Base-by-base conservation (phyloP, 345 rosid species). In the Heritiera fomes region DNA sequence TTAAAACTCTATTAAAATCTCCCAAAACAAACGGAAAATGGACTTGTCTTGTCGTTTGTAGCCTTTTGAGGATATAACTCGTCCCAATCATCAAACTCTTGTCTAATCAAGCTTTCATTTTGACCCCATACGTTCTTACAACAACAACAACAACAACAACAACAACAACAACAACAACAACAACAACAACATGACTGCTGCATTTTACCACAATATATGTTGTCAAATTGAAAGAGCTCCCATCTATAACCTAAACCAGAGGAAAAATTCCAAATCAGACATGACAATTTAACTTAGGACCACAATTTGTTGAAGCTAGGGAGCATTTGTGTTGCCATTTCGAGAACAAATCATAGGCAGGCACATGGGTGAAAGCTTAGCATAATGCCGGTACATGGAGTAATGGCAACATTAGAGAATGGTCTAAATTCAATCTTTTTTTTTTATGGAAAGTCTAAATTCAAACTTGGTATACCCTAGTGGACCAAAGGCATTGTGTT, bases 241-340 rank as follows among this genome's bases (percentile, higher is more conserved):
- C 32, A 59, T 58, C 30, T 58, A 12, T 50, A 34, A 63, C 11
- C 72, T 11, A 41, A 67, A 67, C 72, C 72, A 67, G 71, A 66
- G 32, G 55, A 50, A 11, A 12, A 41, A 41, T 28, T 61, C 40
- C 65, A 56, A 28, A 61, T 28, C 38, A 61, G 40, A 61, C 2
- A 23, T 47, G 20, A 8, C 32, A 59, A 23, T 59, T 68, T 11
- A 32, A 32, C 45, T 32, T 52, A 5, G 75, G 45, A 5, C 75
- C 46, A 71, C 75, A 50, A 32, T 15, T 52, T 40, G 2, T 50
- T 52, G 45, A 52, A 71, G 46, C 46, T 4, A 71, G 60, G 61
- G 28, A 50, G 75, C 75, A 50, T 52, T 30, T 71, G 8, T 71
- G 43, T 71, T 71, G 30, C 60, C 60, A 70, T 71, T 71, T 32